phyloP scores from a whole-genome alignment of 2,329 filamentous ascomycete species.

The Penicillium sp. region DNA sequence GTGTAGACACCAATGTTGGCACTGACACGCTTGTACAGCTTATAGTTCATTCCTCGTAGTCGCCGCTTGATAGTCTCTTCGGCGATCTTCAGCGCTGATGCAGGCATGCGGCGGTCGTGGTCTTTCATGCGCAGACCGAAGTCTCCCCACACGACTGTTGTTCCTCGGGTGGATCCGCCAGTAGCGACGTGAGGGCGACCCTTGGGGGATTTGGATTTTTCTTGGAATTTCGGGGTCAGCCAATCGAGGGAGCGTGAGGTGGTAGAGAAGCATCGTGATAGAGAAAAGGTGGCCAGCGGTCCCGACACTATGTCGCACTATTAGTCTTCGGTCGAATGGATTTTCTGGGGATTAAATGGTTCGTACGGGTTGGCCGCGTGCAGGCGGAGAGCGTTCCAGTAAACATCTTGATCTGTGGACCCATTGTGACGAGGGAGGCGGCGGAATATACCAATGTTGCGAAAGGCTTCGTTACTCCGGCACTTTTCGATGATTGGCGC shows the following conservation, averaged over 20 bases:
- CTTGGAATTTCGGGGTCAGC: conserved; percentile 77
- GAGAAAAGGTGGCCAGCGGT: conserved; percentile 34
- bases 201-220: conserved; percentile 84
- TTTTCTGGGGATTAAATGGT: neutral
- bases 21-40: conserved; percentile 83
- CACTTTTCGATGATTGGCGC: conserved; percentile 23
- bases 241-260: conserved; percentile 64
- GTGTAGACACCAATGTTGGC: conserved; percentile 95
- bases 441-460: conserved; percentile 10
- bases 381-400: conserved; percentile 36
- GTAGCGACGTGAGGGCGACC: conserved; percentile 84
- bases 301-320: conserved; percentile 26
- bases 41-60: conserved; percentile 86
- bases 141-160: conserved; percentile 93
- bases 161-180: conserved; percentile 86
- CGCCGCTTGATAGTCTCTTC: conserved; percentile 90
- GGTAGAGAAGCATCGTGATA: conserved; percentile 68
- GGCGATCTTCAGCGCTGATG: conserved; percentile 80
- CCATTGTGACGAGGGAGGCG: conserved; percentile 29
- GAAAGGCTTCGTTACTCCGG: conserved; percentile 12
- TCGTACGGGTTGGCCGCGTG: conserved; percentile 36
- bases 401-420: conserved; percentile 36
- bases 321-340: conserved; percentile 20
- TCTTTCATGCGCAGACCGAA: conserved; percentile 92
- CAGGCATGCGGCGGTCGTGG: conserved; percentile 86